These are phyloP conservation scores for Kuraishia hungarica DNA, from an alignment of 805 yeast genomes.

Conservation along the genomic window DNA sequence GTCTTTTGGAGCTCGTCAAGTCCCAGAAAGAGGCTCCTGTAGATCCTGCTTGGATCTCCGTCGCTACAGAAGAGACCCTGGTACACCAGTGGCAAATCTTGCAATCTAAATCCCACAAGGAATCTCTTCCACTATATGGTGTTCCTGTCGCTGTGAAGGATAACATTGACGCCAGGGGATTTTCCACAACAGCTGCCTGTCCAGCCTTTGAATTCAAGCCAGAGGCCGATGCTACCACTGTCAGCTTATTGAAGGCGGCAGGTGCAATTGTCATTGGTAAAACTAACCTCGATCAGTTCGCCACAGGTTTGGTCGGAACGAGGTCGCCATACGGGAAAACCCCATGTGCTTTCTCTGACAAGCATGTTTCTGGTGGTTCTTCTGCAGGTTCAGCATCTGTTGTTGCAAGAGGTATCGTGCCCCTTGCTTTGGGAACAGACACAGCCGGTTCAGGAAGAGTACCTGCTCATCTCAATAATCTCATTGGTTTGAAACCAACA, in stretches of 20 bases:
- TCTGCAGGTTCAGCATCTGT: slow-evolving; percentile 93
- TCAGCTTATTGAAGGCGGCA: slow-evolving; percentile 61
- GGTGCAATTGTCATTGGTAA: slow-evolving; percentile 94
- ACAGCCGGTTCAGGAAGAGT: slow-evolving; percentile 98
- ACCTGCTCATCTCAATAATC: slow-evolving; percentile 90
- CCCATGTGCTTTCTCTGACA: slow-evolving; percentile 63
- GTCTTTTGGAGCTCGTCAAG: slow-evolving; percentile 35
- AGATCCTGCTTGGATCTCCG: slow-evolving; percentile 92
- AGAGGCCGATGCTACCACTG: slow-evolving; percentile 65
- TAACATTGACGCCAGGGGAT: slow-evolving; percentile 80
- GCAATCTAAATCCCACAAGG: slow-evolving; percentile 50
- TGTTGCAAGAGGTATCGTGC: slow-evolving; percentile 85
- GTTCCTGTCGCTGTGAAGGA: slow-evolving; percentile 95
- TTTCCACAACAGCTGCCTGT: slow-evolving; percentile 92
- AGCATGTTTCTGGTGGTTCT: slow-evolving; percentile 91
- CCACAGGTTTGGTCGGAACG: slow-evolving; percentile 94
- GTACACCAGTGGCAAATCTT: slow-evolving; percentile 71
- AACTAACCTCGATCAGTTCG: slow-evolving; percentile 94
- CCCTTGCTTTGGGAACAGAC: slow-evolving; percentile 87
- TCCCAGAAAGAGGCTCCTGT: slow-evolving; percentile 36
- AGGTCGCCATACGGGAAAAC: slow-evolving; percentile 93
- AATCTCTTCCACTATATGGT: slow-evolving; percentile 68
- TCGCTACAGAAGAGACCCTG: slow-evolving; percentile 55
- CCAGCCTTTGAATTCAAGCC: slow-evolving; percentile 75
- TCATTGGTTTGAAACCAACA: slow-evolving; percentile 90